Base-by-base conservation (phyloP, 2,329 filamentous ascomycete species). In the Colletotrichum cereale region DNA sequence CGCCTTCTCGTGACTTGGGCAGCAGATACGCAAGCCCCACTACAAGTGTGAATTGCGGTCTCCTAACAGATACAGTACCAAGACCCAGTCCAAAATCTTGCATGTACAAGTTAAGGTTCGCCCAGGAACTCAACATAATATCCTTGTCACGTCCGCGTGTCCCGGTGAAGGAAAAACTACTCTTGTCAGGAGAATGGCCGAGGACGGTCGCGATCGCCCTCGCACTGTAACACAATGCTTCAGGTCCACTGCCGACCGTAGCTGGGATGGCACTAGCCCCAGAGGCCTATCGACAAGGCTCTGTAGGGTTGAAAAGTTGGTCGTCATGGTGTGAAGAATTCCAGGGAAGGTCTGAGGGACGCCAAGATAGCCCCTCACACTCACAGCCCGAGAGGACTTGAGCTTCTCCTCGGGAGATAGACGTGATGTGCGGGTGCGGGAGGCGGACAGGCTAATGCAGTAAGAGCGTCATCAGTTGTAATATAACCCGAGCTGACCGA, bases 71-170 rank as follows among this genome's bases (percentile, higher is more conserved):
- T 66, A 82, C 82, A 0, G 87, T 79, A 0, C 86, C 87, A 2
- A 89, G 73, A 0, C 82, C 83, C 2, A 84, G 73, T 0, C 80
- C 79, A 67, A 90, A 89, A 55, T 88, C 84, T 6, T 85, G 77
- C 0, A 81, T 77, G 73, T 85, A 86, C 18, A 78, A 80, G 5
- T 82, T 77, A 3, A 86, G 75, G 62, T 86, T 85, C 0, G 83
- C 82, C 88, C 87, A 90, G 1, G 87, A 89, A 68, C 85, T 89
- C 8, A 90, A 71, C 80, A 85, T 84, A 5, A 89, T 77, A 48
- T 88, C 86, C 0, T 75, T 76, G 0, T 81, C 76, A 0, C 79
- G 73, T 38, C 85, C 79, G 2, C 85, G 65, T 4, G 74, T 77
- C 0, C 80, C 81, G 3, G 78, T 80, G 5, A 84, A 73, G 0